These are phyloP conservation scores for Naganishia sp. DNA, from an alignment of 1,284 basidiomycete species.

Conservation along the genomic window DNA sequence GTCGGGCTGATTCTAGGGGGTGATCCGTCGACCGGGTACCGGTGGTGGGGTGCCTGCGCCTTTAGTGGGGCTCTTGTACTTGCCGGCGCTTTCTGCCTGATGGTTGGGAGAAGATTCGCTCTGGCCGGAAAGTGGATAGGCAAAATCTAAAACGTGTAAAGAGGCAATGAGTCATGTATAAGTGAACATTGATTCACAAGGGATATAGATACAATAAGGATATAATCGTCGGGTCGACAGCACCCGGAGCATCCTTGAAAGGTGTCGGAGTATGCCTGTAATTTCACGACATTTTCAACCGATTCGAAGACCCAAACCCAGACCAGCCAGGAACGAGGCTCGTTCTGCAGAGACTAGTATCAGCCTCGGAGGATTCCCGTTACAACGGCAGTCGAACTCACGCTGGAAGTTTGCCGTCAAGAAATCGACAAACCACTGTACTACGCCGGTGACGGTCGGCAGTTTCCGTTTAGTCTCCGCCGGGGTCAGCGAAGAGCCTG, in stretches of 20 bases:
- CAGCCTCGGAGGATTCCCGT: background rate
- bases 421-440: slow-evolving; percentile 76
- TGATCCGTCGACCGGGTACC: slow-evolving; percentile 16
- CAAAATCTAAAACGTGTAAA: slow-evolving; percentile 1
- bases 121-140: slow-evolving; percentile 17
- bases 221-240: background rate
- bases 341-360: slow-evolving; percentile 45
- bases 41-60: slow-evolving; percentile 24
- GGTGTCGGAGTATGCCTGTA: background rate
- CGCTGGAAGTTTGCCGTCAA: slow-evolving; percentile 89
- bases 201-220: slow-evolving; percentile 4
- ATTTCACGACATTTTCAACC: slow-evolving; percentile 45
- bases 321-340: slow-evolving; percentile 59
- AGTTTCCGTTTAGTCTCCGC: slow-evolving; percentile 44
- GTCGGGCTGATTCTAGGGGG: slow-evolving; percentile 21
- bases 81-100: slow-evolving; percentile 7
- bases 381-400: slow-evolving; percentile 37
- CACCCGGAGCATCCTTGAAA: too few relatives aligned
- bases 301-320: slow-evolving; percentile 57
- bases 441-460: slow-evolving; percentile 67
- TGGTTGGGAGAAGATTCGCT: slow-evolving; percentile 6
- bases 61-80: slow-evolving; percentile 22
- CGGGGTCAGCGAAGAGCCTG: slow-evolving; percentile 48
- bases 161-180: background rate
- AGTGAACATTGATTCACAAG: background rate